Base-by-base conservation (phyloP, 495 filamentous ascomycete species). In the Penicillium argentinense region DNA sequence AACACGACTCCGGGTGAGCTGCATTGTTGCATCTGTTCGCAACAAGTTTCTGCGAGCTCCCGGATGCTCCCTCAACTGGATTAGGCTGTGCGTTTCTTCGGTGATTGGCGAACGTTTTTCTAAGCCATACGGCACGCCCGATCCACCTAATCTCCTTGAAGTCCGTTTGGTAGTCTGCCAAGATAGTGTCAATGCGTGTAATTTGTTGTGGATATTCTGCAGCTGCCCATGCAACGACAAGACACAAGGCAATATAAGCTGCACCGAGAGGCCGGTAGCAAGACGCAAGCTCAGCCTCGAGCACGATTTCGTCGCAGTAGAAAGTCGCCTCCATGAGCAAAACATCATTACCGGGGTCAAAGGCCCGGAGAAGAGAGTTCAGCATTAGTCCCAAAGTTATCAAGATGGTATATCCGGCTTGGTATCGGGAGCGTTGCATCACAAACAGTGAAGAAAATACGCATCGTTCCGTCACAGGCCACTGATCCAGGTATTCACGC, bases 341-440 rank as follows among this genome's bases (percentile, higher is more conserved):
- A 3, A 37, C 5, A 2, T 9, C 12, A 17, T 56, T 48, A 2
- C n/a, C 26, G 2, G 52, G 48, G 26, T 66, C 45, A 39, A 64
- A 57, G 4, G 54, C 40, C 5, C 42, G 49, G n/a, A 64, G 50
- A 12, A 66, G 45, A n/a, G 40, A 50, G 26, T 71, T 69, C 9
- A 69, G 27, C 3, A 62, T 46, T n/a, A 69, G 49, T 3, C 47
- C 53, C 16, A 66, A 48, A 2, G 57, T 45, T 23, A 60, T 36
- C 0, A 57, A 21, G 3, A 67, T 44, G 3, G 48, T 52, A 24
- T 62, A 63, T 7, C 51, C 54, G 1, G 62, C 56, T 22, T 54
- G 56, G 21, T 53, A 54, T 14, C 51, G 54, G 9, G 53, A 57
- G n/a, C 60, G 56, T 23, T 26, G 41, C 3, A 51, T 17, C 6